Evolutionary conservation across 768 basidiomycete genomes (phyloP), one percentile per base, ranked within the genome.

Genomic region (Suillus decipiens): DNA sequence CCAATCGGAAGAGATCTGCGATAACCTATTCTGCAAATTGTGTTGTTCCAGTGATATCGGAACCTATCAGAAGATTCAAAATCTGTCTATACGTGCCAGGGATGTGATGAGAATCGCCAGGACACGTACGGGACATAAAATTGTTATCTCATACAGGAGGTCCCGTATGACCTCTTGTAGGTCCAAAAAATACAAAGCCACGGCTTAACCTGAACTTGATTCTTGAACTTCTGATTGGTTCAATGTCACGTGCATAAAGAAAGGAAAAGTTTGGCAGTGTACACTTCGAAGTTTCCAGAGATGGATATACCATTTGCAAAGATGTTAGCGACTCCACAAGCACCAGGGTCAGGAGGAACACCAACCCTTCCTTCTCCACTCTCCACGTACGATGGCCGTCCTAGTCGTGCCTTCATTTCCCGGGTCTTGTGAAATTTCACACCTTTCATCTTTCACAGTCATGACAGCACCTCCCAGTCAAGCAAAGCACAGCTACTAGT

Each of bases 301-400:
- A 50, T 50, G 45, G 45, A 4, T n/a, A 60, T 34, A 14, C 74
- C 75, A 15, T 61, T 64, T 43, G 69, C 58, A 39, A 82, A 74
- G 55, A 83, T 66, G 36, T 76, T 75, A 19, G 73, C 72, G 34
- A 87, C 75, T 39, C 84, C 84, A 80, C 82, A 84, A 7, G 85
- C 84, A 28, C 84, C 85, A 22, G 85, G 86, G 71, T 86, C 86
- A 11, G 84, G 79, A 7, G 77, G 81, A 19, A 81, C 24, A 68
- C 59, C 42, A 12, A 33, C 1, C 22, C 65, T 68, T 68, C 59
- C 19, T 6, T 58, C 70, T 43, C 69, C 70, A 28, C 65, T 66
- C 9, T 71, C 57, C 60, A 73, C 69, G 19, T 87, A 86, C 6
- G 78, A 79, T 4, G 83, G 84, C 51, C 85, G 67, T 8, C 84